phyloP scores from a whole-genome alignment of 2,329 filamentous ascomycete species.

The Monilinia aucupariae region DNA sequence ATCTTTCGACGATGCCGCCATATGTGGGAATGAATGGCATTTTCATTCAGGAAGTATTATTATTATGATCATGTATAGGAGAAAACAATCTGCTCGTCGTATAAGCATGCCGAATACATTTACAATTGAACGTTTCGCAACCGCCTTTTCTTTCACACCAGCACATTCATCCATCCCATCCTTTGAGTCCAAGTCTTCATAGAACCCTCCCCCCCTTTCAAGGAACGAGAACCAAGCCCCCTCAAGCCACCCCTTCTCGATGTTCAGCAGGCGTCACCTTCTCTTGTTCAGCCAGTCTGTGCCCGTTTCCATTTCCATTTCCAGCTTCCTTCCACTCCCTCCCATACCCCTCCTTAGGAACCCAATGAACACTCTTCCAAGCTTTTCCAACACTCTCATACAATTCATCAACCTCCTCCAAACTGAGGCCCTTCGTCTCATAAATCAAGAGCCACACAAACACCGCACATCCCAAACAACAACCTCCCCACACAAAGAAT shows the following conservation, averaged over 20 bases:
- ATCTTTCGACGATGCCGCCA: no score
- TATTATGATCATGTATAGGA: no score
- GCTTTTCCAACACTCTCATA: constrained; percentile 35
- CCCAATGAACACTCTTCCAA: constrained; percentile 11
- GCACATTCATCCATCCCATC: no score
- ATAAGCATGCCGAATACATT: no score
- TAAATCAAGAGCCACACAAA: constrained; percentile 53
- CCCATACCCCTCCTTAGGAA: neutral
- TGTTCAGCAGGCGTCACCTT: neutral
- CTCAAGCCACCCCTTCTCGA: neutral
- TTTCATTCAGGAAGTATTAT: no score
- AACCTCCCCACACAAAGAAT: constrained; percentile 54
- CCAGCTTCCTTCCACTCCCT: neutral
- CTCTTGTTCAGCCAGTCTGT: neutral
- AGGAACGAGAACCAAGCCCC: neutral
- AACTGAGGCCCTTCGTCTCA: constrained; percentile 66
- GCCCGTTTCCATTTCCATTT: neutral
- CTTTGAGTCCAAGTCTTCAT: no score
- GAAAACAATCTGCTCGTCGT: no score
- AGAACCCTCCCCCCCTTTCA: neutral
- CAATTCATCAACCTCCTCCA: constrained; percentile 66
- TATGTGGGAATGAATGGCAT: no score
- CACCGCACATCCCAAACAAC: constrained; percentile 47
- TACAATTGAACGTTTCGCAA: neutral
- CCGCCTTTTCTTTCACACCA: no score